Evolutionary conservation across 2,329 filamentous ascomycete species (phyloP), one percentile per base, ranked within the genome.

Genomic region (Magnaporthiopsis rhizophila): DNA sequence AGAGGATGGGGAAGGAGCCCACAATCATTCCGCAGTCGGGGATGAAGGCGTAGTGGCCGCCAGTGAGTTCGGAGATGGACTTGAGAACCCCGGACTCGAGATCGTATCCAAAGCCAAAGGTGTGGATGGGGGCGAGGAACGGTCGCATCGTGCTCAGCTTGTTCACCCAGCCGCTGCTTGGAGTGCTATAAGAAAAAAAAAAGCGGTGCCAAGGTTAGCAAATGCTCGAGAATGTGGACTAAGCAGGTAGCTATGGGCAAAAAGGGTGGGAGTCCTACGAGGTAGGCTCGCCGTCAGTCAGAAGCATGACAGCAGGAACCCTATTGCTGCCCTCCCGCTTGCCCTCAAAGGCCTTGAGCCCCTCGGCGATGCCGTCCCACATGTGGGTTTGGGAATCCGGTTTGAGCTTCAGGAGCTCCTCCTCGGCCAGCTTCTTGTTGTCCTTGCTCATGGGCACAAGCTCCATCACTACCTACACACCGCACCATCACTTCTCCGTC

Each of bases 1-100:
- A 45, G 9, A 2, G 30, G 32, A 56, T 30, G n/a, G 18, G 21
- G 45, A 53, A 21, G 21, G 1, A 53, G n/a, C 45, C 18, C 21
- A 53, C 45, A 65, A 88, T 83, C 83, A 88, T 86, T 65, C 84
- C 82, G 0, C 83, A 80, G 64, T 88, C 85, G 0, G 84, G 82
- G 24, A 88, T 87, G 67, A 87, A 88, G 11, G 83, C 76, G 65
- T 85, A 88, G 70, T 80, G 84, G 1, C 86, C 86, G 3, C 79
- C 75, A 0, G 82, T 80, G 61, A 82, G 74, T 68, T 87, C 84
- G 1, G 85, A 80, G 60, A 88, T 83, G 2, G 84, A 83, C 72
- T 86, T 85, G 64, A 88, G 75, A 24, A 87, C 73, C 0, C 81
- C 82, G 0, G 85, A 83, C 7, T 72, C 70, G 45, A 84, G 72